A percentile compares a stretch with the other conserved stretches of the same genome.
phyloP scores from a whole-genome alignment of 495 filamentous ascomycete species.

The Neurospora sp. region DNA sequence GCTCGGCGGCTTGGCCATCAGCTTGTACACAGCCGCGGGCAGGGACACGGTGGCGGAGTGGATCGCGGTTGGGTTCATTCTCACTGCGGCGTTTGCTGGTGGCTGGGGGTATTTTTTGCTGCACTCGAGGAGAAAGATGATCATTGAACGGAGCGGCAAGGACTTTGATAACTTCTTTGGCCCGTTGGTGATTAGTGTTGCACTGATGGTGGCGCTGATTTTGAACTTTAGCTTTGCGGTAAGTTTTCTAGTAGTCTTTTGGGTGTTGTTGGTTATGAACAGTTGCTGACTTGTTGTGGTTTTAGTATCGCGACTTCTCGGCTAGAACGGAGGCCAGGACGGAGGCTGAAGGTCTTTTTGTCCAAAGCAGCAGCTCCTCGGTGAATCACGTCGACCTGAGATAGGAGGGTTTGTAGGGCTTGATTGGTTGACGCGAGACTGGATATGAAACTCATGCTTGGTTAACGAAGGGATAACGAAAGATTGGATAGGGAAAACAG shows the following conservation, averaged over 20 bases:
- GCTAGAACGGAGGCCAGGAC: not conserved
- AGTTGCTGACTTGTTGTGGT: not conserved
- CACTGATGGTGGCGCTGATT: conserved; percentile 65
- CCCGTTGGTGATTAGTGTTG: conserved; percentile 72
- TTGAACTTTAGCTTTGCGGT: conserved; percentile 84
- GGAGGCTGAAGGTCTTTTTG: not conserved
- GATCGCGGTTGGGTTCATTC: conserved; percentile 72
- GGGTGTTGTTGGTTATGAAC: not conserved
- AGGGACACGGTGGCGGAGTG: conserved; percentile 60
- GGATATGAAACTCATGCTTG: not conserved
- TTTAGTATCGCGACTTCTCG: not conserved
- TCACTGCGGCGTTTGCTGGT: conserved; percentile 72
- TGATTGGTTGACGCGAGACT: not conserved
- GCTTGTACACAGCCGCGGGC: conserved; percentile 76
- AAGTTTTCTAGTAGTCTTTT: conserved; percentile 8
- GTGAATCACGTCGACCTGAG: not conserved
- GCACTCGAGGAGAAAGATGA: conserved; percentile 63
- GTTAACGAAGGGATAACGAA: not conserved
- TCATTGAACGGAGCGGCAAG: conserved; percentile 71
- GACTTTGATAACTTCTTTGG: conserved; percentile 86
- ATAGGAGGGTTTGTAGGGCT: not conserved
- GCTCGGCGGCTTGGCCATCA: conserved; percentile 70
- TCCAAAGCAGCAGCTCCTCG: not conserved
- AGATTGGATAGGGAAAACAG: not conserved
- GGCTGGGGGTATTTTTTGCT: conserved; percentile 84